Evolutionary conservation across 2,329 filamentous ascomycete genomes (phyloP), one percentile per base, ranked within the genome.

Genomic region (Phialocephala subalpina): DNA sequence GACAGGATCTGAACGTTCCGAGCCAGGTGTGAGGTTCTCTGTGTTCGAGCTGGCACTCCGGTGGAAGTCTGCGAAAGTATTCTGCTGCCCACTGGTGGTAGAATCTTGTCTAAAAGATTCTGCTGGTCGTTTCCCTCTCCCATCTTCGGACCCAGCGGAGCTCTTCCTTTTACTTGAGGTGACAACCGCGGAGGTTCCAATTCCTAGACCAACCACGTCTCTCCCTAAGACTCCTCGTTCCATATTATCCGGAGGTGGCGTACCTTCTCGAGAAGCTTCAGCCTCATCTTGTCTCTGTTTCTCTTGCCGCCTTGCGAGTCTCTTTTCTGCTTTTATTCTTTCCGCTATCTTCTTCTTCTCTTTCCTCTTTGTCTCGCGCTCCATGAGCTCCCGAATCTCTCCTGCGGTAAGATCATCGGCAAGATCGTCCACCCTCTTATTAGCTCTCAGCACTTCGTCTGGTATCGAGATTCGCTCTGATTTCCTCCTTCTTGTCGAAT

Each of bases 321-420:
- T 87, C 62, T 85, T 85, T 70, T 91, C 88, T 27, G 90, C 79
- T 69, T 85, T 87, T 68, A 93, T 88, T 68, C 89, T 87, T 25
- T 95, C 90, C 42, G 84, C 84, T 64, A 86, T 82, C 61, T 85
- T 87, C 79, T 92, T 94, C 76, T 89, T 88, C 71, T 97, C 92
- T 70, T 86, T 88, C 64, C 96, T 87, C 73, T 94, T 87, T 70
- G 90, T 86, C 75, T 99, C 96, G 66, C 96, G 85, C 73, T 99
- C 96, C 87, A 99, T 91, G 35, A 98, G 83, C 76, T 97, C 92
- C 65, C 95, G 87, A 45, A 99, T 78, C 72, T 93, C 94, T 60
- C 91, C 88, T 3, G 96, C 92, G 78, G 93, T 93, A 62, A 99
- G 83, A 66, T 92, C 91, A 75, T 98, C 92, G 25, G 94, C 96